A percentile compares a stretch with the other conserved stretches of the same genome.
phyloP scores from a whole-genome alignment of 306 rosid species.

The Mimosa bimucronata region DNA sequence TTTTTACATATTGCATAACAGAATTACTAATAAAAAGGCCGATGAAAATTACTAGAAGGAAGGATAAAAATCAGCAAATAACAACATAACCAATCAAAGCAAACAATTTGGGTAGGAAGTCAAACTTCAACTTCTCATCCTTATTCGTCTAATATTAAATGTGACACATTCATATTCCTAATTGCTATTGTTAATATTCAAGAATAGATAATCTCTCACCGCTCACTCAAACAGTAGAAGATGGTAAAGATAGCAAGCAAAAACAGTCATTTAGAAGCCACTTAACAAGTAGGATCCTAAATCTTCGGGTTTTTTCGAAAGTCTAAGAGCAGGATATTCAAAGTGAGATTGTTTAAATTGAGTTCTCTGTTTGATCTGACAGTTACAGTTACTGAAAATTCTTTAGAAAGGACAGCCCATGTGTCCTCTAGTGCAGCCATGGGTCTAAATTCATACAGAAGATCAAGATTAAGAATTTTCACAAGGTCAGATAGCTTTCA shows the following conservation, averaged over 20 bases:
- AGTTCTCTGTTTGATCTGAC: slow-evolving; percentile 17
- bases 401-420: not conserved
- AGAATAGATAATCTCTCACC: not conserved
- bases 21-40: slow-evolving; percentile 21
- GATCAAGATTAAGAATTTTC: not conserved
- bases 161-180: slow-evolving; percentile 1
- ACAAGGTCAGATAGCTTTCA: not conserved
- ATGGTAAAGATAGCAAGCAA: slow-evolving; percentile 9
- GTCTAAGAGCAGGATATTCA: not conserved
- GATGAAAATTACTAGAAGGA: not conserved
- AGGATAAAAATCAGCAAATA: slow-evolving; percentile 6
- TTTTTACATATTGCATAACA: slow-evolving; percentile 33
- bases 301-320: not conserved
- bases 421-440: too few species aligned
- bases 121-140: not conserved
- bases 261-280: not conserved
- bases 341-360: slow-evolving; percentile 21
- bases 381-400: slow-evolving; percentile 12
- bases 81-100: not conserved
- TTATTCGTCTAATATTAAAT: not conserved
- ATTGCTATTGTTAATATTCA: not conserved
- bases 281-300: not conserved
- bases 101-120: not conserved
- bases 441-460: not conserved
- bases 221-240: not conserved